A percentile compares a stretch with the other conserved stretches of the same genome.
Evolutionary conservation across 2,329 filamentous ascomycete species (phyloP).

Genomic region (Penicillium paneum): DNA sequence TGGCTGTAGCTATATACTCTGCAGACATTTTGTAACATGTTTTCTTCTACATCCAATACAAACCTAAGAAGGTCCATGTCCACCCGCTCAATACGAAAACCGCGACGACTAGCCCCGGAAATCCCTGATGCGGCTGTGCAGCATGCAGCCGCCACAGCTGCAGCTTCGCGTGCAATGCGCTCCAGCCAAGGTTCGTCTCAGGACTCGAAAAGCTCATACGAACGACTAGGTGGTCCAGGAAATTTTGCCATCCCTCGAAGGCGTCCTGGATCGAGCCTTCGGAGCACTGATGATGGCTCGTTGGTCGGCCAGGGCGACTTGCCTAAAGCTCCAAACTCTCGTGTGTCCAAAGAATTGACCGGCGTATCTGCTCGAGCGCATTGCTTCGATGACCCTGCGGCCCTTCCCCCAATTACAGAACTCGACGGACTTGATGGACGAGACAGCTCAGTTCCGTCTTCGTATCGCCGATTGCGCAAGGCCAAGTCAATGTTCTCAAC

Average conservation of each 20-base stretch:
- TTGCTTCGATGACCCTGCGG: conserved; percentile 14
- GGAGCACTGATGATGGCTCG: conserved; percentile 12
- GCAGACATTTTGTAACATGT: conserved; percentile 25
- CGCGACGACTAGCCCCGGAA: conserved; percentile 25
- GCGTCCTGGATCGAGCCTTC: conserved; percentile 19
- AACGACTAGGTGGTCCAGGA: conserved; percentile 28
- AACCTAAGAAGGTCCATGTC: conserved; percentile 41
- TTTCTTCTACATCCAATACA: conserved; percentile 27
- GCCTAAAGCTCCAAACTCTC: not conserved
- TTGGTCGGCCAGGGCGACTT: not conserved
- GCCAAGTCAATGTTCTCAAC: conserved; percentile 50
- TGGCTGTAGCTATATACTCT: conserved; percentile 17
- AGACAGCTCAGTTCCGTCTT: conserved; percentile 44
- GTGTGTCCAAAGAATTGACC: conserved; percentile 1
- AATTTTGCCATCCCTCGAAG: conserved; percentile 26
- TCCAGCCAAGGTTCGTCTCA: conserved; percentile 30
- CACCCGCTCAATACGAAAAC: conserved; percentile 36
- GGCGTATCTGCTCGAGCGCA: not conserved
- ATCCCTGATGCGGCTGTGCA: conserved; percentile 30
- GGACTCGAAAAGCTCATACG: conserved; percentile 28
- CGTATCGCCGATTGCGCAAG: conserved; percentile 47
- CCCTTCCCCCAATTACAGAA: conserved; percentile 31
- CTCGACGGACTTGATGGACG: conserved; percentile 34
- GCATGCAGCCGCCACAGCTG: conserved; percentile 36
- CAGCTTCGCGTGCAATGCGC: conserved; percentile 45